Evolutionary conservation across 441 rosid species (phyloP).

Genomic region (Euphorbia celastroides): DNA sequence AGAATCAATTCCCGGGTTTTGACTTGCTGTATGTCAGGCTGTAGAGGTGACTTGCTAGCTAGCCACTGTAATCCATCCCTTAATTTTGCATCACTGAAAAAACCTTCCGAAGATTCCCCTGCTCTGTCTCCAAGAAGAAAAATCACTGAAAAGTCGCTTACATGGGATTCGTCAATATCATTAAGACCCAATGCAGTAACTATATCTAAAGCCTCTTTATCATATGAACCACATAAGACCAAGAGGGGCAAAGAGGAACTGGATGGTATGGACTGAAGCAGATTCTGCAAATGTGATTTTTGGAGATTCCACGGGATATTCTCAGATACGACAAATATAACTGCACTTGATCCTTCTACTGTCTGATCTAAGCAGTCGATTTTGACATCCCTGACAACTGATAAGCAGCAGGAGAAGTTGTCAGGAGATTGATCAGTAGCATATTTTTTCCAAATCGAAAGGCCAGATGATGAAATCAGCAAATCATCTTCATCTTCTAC

Average conservation of each 20-base stretch:
- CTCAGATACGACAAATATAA: conserved; percentile 60
- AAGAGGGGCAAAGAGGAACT: conserved; percentile 79
- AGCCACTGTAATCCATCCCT: conserved; percentile 84
- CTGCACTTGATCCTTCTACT: conserved; percentile 64
- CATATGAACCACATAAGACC: conserved; percentile 46
- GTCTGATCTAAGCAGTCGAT: conserved; percentile 32
- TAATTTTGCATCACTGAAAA: conserved; percentile 58
- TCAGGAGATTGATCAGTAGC: conserved; percentile 34
- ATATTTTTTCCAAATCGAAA: conserved; percentile 86
- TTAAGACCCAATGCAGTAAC: conserved; percentile 52
- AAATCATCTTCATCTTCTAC: conserved; percentile 39
- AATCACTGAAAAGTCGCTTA: conserved; percentile 46
- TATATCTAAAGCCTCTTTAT: conserved; percentile 37
- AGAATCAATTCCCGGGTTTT: conserved; percentile 55
- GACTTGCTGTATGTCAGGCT: conserved; percentile 49
- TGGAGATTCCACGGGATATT: conserved; percentile 62
- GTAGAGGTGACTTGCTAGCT: conserved; percentile 66
- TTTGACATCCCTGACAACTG: conserved; percentile 57
- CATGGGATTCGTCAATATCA: conserved; percentile 59
- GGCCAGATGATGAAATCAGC: conserved; percentile 52
- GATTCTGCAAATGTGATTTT: conserved; percentile 47
- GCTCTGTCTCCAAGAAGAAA: conserved; percentile 49
- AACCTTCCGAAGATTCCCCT: conserved; percentile 36
- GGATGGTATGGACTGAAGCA: conserved; percentile 53
- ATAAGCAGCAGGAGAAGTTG: conserved; percentile 54